Evolutionary conservation across 352 stramenopile species (phyloP).

Genomic region (Phytophthora tubulina): DNA sequence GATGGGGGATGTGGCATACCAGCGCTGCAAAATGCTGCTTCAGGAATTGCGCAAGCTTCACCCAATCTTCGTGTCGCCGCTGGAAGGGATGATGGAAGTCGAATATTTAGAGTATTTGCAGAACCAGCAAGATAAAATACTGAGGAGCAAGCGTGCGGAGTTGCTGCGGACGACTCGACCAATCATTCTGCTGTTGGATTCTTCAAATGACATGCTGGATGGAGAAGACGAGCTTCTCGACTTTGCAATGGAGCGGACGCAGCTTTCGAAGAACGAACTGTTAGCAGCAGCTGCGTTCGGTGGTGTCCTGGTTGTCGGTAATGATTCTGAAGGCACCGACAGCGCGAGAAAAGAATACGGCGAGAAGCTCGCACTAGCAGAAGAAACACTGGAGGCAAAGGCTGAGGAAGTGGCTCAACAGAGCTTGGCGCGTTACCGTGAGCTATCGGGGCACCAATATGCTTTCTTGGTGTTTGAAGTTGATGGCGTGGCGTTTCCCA

Average conservation of each 20-base stretch:
- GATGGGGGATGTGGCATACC: conserved; percentile 65
- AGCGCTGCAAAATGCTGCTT: conserved; percentile 68
- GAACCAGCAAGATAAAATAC: conserved; percentile 45
- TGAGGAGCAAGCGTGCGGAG: conserved; percentile 30
- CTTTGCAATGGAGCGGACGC: conserved; percentile 63
- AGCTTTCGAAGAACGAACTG: conserved; percentile 60
- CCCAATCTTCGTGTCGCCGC: conserved; percentile 58
- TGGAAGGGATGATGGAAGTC: conserved; percentile 59
- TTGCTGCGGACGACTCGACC: conserved; percentile 47
- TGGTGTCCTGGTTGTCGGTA: conserved; percentile 12
- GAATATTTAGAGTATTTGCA: conserved; percentile 65
- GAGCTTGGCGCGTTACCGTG: conserved; percentile 51
- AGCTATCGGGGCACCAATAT: conserved; percentile 63
- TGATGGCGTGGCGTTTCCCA: conserved; percentile 63
- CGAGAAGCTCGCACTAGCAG: conserved; percentile 51
- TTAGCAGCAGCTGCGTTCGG: conserved; percentile 67
- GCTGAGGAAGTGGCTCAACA: conserved; percentile 57
- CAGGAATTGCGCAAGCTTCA: conserved; percentile 65
- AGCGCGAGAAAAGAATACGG: conserved; percentile 25
- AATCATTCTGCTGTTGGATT: conserved; percentile 65
- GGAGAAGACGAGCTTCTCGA: conserved; percentile 67
- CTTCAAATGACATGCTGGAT: conserved; percentile 48
- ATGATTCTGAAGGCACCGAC: conserved; percentile 26
- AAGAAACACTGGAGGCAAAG: conserved; percentile 59
- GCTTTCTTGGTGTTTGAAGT: conserved; percentile 73